These are phyloP conservation scores for Aegilops longissima DNA, from an alignment of 176 grass and related monocot species.

Conservation along the genomic window DNA sequence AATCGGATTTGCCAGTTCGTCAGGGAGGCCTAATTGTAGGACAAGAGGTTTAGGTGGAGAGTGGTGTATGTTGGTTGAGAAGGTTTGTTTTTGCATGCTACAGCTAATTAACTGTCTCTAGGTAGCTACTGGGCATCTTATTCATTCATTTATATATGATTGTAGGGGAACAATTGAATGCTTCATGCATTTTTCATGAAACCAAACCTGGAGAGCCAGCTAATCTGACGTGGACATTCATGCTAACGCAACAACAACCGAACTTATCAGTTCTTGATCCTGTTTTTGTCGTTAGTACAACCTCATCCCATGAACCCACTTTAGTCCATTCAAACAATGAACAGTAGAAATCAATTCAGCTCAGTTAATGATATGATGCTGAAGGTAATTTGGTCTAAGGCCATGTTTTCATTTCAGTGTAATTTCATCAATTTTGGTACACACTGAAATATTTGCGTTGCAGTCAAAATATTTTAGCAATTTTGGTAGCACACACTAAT, in stretches of 20 bases:
- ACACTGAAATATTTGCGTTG: no score
- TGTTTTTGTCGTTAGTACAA: background rate
- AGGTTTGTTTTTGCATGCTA: background rate
- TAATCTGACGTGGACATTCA: background rate
- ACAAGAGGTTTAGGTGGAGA: conserved; percentile 28
- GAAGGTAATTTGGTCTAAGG: background rate
- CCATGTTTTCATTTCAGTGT: no score
- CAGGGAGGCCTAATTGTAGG: background rate
- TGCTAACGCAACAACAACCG: background rate
- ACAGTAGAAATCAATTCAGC: background rate
- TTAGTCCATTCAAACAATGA: background rate
- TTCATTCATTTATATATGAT: background rate
- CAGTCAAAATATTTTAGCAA: no score
- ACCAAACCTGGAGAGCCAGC: background rate
- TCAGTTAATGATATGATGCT: background rate
- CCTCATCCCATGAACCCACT: background rate
- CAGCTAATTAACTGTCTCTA: conserved; percentile 19
- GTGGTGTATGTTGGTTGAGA: conserved; percentile 19
- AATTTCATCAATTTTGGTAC: no score
- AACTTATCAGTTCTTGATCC: background rate
- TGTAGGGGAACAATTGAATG: background rate
- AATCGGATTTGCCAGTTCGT: conserved; percentile 24
- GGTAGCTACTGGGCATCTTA: background rate
- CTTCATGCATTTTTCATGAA: background rate
- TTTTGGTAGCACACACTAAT: no score